These are phyloP conservation scores for Geotrichum reessii DNA, from an alignment of 1,139 yeast genomes.

Conservation along the genomic window DNA sequence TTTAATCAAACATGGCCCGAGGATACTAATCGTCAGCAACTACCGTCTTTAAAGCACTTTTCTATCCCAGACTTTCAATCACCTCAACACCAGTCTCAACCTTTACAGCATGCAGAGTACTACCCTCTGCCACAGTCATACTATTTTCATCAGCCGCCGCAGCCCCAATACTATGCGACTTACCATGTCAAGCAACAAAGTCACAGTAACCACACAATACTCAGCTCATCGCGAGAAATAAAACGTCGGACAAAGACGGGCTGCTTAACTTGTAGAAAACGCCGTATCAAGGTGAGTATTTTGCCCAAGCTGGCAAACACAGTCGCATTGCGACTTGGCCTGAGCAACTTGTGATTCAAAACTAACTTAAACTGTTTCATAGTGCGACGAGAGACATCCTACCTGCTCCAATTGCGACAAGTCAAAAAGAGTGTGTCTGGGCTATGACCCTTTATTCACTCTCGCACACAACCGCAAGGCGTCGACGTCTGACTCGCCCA, in stretches of 20 bases:
- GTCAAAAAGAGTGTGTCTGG: constrained; percentile 62
- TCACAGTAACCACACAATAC: constrained; percentile 4
- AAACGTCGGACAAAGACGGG: constrained; percentile 61
- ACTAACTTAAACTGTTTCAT: constrained; percentile 12
- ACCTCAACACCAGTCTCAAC: not conserved
- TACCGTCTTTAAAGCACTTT: not conserved
- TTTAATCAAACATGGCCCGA: not conserved
- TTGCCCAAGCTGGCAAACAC: not conserved
- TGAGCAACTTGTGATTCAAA: constrained; percentile 28
- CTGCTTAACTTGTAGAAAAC: constrained; percentile 64
- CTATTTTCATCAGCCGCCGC: not conserved
- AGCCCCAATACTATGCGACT: not conserved
- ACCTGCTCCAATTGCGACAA: constrained; percentile 68
- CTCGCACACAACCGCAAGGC: constrained; percentile 22
- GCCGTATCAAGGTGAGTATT: constrained; percentile 45
- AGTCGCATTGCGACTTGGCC: no score
- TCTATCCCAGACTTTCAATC: not conserved
- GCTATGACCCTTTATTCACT: constrained; percentile 46
- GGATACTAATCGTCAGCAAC: not conserved
- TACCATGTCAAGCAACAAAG: not conserved
- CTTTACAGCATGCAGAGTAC: constrained; percentile 5
- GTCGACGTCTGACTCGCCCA: not conserved
- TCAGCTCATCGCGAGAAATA: constrained; percentile 24
- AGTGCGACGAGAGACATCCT: constrained; percentile 71
- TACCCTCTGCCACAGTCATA: not conserved